Base-by-base conservation (phyloP, 2,329 filamentous ascomycete species). In the Coniochaeta ligniaria region DNA sequence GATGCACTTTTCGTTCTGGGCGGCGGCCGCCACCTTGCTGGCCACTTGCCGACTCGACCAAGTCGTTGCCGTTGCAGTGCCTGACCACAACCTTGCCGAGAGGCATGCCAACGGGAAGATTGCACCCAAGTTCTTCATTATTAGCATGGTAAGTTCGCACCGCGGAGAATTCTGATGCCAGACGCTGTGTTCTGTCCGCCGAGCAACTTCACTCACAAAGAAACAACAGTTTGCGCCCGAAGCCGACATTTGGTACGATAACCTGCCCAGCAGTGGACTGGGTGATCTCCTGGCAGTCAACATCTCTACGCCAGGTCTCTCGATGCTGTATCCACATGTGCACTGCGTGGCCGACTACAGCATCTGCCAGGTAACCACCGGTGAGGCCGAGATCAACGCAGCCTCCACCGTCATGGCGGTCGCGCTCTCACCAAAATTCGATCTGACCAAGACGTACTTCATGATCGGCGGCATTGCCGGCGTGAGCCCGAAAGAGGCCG, bases 371-470 rank as follows among this genome's bases (percentile, higher is more conserved):
- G 66, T 91, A 54, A 84, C 85, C 9, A 84, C 85, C 1, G 88
- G 88, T 60, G 86, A 88, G 71, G 79, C 80, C 11, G 88, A 91
- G 73, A 90, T 92, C 76, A 93, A 92, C 69, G 88, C 90, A 0
- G 90, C 90, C 0, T 74, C 82, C 7, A 86, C 86, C 0, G 80
- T 90, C 62, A 80, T 80, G 55, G 83, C 89, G 0, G 76, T 92
- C 11, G 76, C 83, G n/a, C 78, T 87, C 16, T 88, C 84, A 0
- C 70, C 76, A 1, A 68, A 75, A 12, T 91, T 92, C 71, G 80
- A 92, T 72, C 78, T 92, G 14, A 79, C 75, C 1, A 72, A 77
- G 56, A 88, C 89, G 1, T 92, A 92, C 74, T 91, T 91, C 72
- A 72, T 92, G 61, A 72, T 90, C 33, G 84, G 81, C 1, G 90